Evolutionary conservation across 352 stramenopile genomes (phyloP).

Genomic region (Pythium volutum): DNA sequence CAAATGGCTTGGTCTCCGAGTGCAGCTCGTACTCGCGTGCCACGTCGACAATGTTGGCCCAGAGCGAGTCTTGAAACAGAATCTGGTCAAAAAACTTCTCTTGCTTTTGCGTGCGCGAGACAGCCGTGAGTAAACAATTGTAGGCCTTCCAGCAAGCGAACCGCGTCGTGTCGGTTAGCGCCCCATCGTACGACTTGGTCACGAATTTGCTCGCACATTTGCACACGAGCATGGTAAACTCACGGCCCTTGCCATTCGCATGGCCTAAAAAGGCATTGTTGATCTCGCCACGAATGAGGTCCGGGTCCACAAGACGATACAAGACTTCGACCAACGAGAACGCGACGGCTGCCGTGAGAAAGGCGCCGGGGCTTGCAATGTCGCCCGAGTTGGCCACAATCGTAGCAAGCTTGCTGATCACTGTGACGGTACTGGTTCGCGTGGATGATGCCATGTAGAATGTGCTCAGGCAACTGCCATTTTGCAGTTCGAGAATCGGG

Average conservation of each 20-base stretch:
- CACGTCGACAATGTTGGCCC: conserved; percentile 62
- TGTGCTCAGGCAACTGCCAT: conserved; percentile 25
- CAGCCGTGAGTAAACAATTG: conserved; percentile 66
- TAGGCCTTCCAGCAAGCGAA: conserved; percentile 68
- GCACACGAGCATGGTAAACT: conserved; percentile 85
- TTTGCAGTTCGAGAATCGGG: conserved; percentile 21
- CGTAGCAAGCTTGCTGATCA: conserved; percentile 50
- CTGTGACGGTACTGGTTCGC: conserved; percentile 25
- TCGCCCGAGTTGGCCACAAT: conserved; percentile 58
- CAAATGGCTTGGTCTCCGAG: conserved; percentile 50
- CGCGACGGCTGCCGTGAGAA: conserved; percentile 53
- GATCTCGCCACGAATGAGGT: conserved; percentile 60
- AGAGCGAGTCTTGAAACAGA: conserved; percentile 70
- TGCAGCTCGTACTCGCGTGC: conserved; percentile 38
- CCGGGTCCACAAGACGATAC: conserved; percentile 58
- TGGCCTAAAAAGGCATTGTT: conserved; percentile 72
- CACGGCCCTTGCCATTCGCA: conserved; percentile 64
- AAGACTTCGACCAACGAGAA: conserved; percentile 65
- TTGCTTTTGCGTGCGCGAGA: conserved; percentile 81
- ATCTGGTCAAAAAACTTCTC: conserved; percentile 88
- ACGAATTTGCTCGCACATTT: conserved; percentile 80
- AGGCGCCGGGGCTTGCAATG: conserved; percentile 27
- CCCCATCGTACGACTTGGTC: conserved; percentile 39
- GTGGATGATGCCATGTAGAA: conserved; percentile 48
- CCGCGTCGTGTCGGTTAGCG: conserved; percentile 32